Conservation (phyloP, 2,329 filamentous ascomycete species). For the Phoma sp. region DNA sequence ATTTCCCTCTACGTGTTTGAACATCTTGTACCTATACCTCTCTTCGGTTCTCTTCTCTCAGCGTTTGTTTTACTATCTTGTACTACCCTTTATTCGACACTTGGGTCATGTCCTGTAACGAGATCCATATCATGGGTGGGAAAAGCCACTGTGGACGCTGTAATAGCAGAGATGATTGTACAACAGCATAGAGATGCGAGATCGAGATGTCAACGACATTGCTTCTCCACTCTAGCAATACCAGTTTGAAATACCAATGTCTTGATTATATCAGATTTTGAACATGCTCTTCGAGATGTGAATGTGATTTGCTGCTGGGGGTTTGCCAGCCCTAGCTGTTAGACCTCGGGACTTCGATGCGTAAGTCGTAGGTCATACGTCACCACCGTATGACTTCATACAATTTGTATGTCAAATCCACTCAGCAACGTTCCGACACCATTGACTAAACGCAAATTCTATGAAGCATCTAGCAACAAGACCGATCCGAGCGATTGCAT, state of each 20-base stretch:
- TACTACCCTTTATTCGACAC: constrained; percentile 33
- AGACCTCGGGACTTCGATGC: constrained; percentile 5
- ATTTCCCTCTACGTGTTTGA: constrained; percentile 35
- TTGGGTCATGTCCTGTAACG: constrained; percentile 31
- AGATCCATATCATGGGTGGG: constrained; percentile 30
- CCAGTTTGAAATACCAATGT: constrained; percentile 20
- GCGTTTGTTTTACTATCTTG: constrained; percentile 40
- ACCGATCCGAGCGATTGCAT: neutral
- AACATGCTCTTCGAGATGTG: too few relatives aligned
- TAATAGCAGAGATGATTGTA: constrained; percentile 35
- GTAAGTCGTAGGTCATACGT: constrained; percentile 2
- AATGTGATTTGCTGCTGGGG: neutral
- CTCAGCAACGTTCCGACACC: neutral
- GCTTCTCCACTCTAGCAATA: constrained; percentile 38
- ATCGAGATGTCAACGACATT: constrained; percentile 40
- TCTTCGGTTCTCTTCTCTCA: constrained; percentile 39
- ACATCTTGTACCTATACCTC: constrained; percentile 46
- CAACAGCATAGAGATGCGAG: constrained; percentile 36
- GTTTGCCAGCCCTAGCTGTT: neutral
- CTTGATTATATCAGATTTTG: too few relatives aligned
- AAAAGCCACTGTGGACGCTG: constrained; percentile 26
- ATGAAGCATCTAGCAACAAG: constrained; percentile 1
- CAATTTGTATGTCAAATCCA: neutral
- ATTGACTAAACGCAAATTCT: neutral
- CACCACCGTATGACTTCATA: constrained; percentile 4